Percentiles rank a stretch among this genome's conserved stretches.
Evolutionary conservation across 2,329 filamentous ascomycete genomes (phyloP).

Genomic region (Pseudocercospora fuligena): DNA sequence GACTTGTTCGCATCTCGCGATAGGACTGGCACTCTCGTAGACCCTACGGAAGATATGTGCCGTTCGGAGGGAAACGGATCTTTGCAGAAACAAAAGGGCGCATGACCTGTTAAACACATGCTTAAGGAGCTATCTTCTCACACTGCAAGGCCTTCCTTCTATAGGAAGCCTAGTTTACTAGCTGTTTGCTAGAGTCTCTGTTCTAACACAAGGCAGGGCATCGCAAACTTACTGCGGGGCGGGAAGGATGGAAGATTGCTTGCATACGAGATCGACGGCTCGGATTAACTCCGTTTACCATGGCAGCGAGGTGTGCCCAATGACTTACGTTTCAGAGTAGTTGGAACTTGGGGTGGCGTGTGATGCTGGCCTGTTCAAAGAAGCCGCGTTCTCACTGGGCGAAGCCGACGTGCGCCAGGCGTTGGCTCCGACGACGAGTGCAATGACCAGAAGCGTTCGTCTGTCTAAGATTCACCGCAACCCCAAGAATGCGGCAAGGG

Average conservation of each 20-base stretch:
- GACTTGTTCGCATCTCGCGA: no score
- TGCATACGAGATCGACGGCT: constrained; percentile 20
- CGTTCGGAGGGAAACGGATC: no score
- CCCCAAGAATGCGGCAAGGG: constrained; percentile 24
- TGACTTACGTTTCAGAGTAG: constrained; percentile 19
- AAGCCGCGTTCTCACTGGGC: constrained; percentile 15
- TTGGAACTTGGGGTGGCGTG: constrained; percentile 23
- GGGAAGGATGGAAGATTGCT: constrained; percentile 23
- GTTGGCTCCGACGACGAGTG: constrained; percentile 21
- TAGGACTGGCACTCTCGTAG: no score
- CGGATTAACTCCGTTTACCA: constrained; percentile 1
- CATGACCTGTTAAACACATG: no score
- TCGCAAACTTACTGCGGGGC: constrained; percentile 14
- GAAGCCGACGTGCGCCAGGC: constrained; percentile 10
- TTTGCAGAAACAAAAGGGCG: no score
- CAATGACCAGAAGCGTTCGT: constrained; percentile 24
- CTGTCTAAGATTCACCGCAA: constrained; percentile 23
- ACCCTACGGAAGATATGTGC: no score
- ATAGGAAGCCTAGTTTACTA: no score
- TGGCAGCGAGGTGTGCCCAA: constrained; percentile 14
- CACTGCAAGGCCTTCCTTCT: no score
- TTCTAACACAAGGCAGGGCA: constrained; percentile 11
- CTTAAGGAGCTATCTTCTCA: no score
- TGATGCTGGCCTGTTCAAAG: constrained; percentile 25
- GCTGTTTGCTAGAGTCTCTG: no score